Percentiles rank a stretch among this genome's conserved stretches.
These are phyloP conservation scores for Larix kaempferi DNA, from an alignment of 75 land plant species.

Conservation along the genomic window DNA sequence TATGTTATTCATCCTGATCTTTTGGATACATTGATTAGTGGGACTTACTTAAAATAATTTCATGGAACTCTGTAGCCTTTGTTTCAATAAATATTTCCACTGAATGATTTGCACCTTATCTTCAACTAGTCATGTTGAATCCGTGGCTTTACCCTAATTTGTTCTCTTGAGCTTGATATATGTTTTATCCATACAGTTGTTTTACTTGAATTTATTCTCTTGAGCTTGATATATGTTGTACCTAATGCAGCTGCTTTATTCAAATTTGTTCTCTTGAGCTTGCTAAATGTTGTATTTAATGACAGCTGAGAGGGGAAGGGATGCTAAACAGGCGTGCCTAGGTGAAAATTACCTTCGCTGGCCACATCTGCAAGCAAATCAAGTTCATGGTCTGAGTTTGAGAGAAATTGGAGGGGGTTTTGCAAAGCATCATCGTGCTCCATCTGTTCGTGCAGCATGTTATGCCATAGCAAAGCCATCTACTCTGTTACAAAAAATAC, in stretches of 20 bases:
- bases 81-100: too few relatives aligned
- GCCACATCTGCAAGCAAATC: conserved; percentile 93
- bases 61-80: background rate
- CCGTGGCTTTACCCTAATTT: background rate
- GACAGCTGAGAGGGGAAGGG: conserved; percentile 58
- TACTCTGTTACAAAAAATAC: conserved; percentile 81
- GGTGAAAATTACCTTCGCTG: conserved; percentile 70
- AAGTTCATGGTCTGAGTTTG: conserved; percentile 79
- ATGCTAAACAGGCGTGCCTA: conserved; percentile 14
- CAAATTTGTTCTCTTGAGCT: background rate
- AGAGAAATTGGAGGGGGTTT: conserved; percentile 98
- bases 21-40: background rate
- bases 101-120: too few relatives aligned
- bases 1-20: too few relatives aligned
- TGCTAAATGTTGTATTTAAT: conserved; percentile 7
- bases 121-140: too few relatives aligned
- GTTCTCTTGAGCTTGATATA: background rate
- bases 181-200: background rate
- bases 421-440: conserved; percentile 83
- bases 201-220: background rate
- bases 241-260: background rate
- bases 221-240: background rate
- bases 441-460: conserved; percentile 83
- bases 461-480: conserved; percentile 94
- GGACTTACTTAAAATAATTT: background rate